phyloP scores from a whole-genome alignment of 2,329 filamentous ascomycete genomes.

The Cordyceps farinosa region DNA sequence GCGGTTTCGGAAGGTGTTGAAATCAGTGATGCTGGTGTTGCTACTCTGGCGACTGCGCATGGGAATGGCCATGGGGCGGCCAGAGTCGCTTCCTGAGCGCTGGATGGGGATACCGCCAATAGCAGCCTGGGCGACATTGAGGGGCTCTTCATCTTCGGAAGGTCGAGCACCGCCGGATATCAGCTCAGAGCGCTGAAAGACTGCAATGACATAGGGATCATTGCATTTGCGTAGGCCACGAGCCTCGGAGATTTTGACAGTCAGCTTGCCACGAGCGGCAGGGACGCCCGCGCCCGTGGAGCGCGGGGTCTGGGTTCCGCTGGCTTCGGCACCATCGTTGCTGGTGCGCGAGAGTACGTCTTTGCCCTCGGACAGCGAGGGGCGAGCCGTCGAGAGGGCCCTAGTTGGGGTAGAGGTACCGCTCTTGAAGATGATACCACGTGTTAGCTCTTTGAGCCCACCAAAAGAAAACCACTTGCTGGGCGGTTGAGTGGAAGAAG shows the following conservation, averaged over 20 bases:
- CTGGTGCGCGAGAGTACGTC: constrained; percentile 36
- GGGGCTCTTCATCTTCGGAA: constrained; percentile 57
- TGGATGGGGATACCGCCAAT: constrained; percentile 58
- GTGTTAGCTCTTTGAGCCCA: constrained; percentile 84
- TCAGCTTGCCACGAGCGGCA: constrained; percentile 78
- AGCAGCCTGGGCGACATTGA: constrained; percentile 44
- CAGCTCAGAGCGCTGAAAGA: constrained; percentile 94
- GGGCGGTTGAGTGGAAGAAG: constrained; percentile 39
- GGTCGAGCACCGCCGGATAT: constrained; percentile 81
- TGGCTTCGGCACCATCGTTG: constrained; percentile 43
- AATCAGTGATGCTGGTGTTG: constrained; percentile 78
- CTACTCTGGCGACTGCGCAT: constrained; percentile 97
- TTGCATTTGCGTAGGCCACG: constrained; percentile 75
- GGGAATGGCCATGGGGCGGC: constrained; percentile 85
- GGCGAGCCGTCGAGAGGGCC: constrained; percentile 66
- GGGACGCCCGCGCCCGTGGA: constrained; percentile 60
- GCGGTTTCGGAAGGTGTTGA: constrained; percentile 56
- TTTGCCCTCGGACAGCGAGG: constrained; percentile 46
- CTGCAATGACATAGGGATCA: constrained; percentile 92
- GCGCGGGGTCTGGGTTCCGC: constrained; percentile 52
- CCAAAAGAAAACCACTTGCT: constrained; percentile 61
- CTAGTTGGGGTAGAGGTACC: constrained; percentile 86
- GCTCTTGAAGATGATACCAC: constrained; percentile 72
- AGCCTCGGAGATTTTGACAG: constrained; percentile 83
- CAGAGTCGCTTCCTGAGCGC: constrained; percentile 74